Base-by-base conservation (phyloP, 306 rosid species). In the Dalbergia cultrata region DNA sequence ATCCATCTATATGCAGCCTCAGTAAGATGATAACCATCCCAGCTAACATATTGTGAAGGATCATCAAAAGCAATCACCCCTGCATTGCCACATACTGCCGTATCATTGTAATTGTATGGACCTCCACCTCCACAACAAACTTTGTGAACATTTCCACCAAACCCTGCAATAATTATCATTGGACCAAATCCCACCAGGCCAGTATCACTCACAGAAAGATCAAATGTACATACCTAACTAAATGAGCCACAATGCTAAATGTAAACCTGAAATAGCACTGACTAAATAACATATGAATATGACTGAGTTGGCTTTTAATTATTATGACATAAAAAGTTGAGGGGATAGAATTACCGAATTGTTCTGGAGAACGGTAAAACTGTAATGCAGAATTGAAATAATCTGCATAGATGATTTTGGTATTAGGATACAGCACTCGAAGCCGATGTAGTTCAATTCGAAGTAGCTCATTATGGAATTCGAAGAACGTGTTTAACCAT, bases 1-100 rank as follows among this genome's bases (percentile, higher is more conserved):
- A 93, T 86, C 81, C 83, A 63, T 45, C 77, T 72, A 86, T 91
- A 76, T 52, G 97, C 97, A 60, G 93, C 90, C 76, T 91, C 94
- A 0, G 97, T 88, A 9, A 89, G 70, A 81, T 91, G 97, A 72
- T 85, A 76, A 43, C 91, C 94, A 82, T 90, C 94, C 94, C 94
- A 90, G 39, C 80, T 43, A 34, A 86, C 76, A 84, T 84, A 86
- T 19, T 80, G 65, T 11, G 90, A 84, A 16, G 90, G 90, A 59
- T 88, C 87, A 66, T 82, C 86, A 72, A 84, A 86, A 26, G 70
- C 75, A 19, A 11, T 76, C n/a, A 39, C 81, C 21, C 62, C 74
- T 56, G 74, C 3, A 13, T 9, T 35, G 52, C 89, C 82, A 70
- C 90, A 88, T 10, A 8, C 1, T 3, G 43, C 76, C 0, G 87